Evolutionary conservation across 495 filamentous ascomycete species (phyloP).

Genomic region (Neurospora sp.): DNA sequence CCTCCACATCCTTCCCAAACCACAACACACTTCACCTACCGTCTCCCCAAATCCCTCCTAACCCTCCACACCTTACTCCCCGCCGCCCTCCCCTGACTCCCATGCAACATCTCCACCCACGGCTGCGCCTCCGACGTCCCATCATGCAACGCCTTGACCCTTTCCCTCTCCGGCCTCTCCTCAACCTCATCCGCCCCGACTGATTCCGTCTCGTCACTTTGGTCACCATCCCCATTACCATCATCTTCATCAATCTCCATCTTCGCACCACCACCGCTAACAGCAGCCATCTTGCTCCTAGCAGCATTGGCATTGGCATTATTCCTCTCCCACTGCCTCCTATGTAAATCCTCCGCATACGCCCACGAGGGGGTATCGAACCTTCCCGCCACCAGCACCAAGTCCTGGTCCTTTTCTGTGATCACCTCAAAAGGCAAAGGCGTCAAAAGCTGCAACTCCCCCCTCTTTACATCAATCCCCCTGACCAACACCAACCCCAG

Average conservation of each 20-base stretch:
- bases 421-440: constrained; percentile 28
- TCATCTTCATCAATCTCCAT: neutral
- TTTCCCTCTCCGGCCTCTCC: constrained; percentile 8
- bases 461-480: constrained; percentile 38
- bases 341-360: constrained; percentile 42
- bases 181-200: neutral
- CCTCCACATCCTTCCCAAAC: neutral
- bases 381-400: constrained; percentile 45
- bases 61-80: constrained; percentile 46
- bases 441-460: constrained; percentile 42
- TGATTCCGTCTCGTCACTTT: constrained; percentile 10
- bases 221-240: constrained; percentile 9
- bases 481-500: constrained; percentile 45
- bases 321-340: neutral
- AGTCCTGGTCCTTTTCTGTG: too few species aligned
- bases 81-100: constrained; percentile 36
- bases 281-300: neutral
- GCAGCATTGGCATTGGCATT: too few species aligned
- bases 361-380: constrained; percentile 51
- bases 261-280: neutral
- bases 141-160: constrained; percentile 1
- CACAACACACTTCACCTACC: neutral
- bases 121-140: constrained; percentile 22
- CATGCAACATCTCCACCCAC: constrained; percentile 43
- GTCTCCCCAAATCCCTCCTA: constrained; percentile 39